Conservation (phyloP, 768 basidiomycete species). For the Xerocomus brunneocitrinus region DNA sequence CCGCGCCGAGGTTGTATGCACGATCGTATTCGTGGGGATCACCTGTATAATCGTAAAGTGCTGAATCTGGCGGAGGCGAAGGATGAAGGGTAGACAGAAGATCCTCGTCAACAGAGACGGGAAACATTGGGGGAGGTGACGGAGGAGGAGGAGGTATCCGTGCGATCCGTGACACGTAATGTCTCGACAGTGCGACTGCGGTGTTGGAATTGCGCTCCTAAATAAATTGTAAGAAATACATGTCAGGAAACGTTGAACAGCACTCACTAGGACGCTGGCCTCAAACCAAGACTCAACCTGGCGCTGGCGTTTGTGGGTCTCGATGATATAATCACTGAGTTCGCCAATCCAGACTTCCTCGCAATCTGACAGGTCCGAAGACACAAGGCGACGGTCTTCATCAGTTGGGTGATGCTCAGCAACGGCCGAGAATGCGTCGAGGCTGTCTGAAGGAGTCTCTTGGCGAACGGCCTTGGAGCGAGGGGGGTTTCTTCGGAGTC, state of each 20-base stretch:
- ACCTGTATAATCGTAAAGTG: slow-evolving; percentile 28
- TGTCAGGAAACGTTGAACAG: neutral
- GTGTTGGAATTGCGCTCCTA: slow-evolving; percentile 69
- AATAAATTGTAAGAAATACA: slow-evolving; percentile 5
- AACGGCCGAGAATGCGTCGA: slow-evolving; percentile 14
- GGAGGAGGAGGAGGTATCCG: slow-evolving; percentile 42
- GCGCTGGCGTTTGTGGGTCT: slow-evolving; percentile 68
- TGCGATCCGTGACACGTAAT: slow-evolving; percentile 39
- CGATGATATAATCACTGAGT: slow-evolving; percentile 61
- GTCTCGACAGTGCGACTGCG: slow-evolving; percentile 40
- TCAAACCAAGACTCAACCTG: slow-evolving; percentile 75
- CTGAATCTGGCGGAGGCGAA: slow-evolving; percentile 33
- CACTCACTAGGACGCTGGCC: slow-evolving; percentile 54
- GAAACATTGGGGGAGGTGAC: slow-evolving; percentile 32
- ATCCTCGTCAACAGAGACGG: slow-evolving; percentile 32
- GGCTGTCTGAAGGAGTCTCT: slow-evolving; percentile 25
- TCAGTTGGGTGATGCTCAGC: slow-evolving; percentile 27
- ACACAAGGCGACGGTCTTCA: slow-evolving; percentile 45
- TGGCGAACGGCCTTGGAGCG: slow-evolving; percentile 33
- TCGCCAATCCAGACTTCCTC: slow-evolving; percentile 72
- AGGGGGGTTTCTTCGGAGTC: slow-evolving; percentile 42
- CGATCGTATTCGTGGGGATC: slow-evolving; percentile 24
- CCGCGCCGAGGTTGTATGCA: slow-evolving; percentile 33
- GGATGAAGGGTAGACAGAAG: slow-evolving; percentile 32
- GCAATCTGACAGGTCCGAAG: slow-evolving; percentile 81